phyloP scores from a whole-genome alignment of 768 basidiomycete species.

The Panaeolus cyanescens region DNA sequence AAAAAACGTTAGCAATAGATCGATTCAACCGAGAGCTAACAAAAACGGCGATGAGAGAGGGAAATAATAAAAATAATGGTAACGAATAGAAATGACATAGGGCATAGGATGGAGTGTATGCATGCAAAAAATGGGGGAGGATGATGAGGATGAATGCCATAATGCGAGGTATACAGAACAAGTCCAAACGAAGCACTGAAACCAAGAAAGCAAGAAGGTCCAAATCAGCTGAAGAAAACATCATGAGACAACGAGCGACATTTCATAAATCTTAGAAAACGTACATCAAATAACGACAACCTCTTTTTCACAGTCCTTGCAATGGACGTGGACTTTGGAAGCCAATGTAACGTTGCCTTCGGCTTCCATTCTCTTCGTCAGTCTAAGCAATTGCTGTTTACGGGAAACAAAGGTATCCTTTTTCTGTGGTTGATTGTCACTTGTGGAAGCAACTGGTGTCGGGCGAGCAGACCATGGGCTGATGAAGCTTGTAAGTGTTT shows the following conservation, averaged over 20 bases:
- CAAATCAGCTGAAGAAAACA: not conserved
- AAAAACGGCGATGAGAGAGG: not conserved
- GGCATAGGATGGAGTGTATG: conserved; percentile 15
- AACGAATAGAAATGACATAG: conserved; percentile 21
- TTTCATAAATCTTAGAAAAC: conserved; percentile 10
- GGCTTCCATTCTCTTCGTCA: conserved; percentile 54
- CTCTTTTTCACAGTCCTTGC: conserved; percentile 41
- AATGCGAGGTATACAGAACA: conserved; percentile 7
- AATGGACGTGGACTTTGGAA: conserved; percentile 29
- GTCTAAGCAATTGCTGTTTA: conserved; percentile 65
- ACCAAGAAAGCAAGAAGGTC: conserved; percentile 4
- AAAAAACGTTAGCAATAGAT: not conserved
- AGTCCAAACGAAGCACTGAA: conserved; percentile 1
- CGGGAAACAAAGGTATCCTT: conserved; percentile 52
- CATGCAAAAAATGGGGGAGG: conserved; percentile 15
- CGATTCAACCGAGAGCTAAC: not conserved
- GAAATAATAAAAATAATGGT: conserved; percentile 2
- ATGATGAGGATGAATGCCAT: conserved; percentile 22
- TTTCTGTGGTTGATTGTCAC: not conserved
- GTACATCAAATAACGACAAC: conserved; percentile 43
- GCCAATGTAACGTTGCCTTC: conserved; percentile 32
- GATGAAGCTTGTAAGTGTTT: conserved; percentile 62
- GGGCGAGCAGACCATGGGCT: conserved; percentile 28
- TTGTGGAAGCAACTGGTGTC: not conserved
- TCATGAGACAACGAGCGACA: not conserved